Conservation (phyloP, 2,329 filamentous ascomycete species). For the Hypomyces rosellus region DNA sequence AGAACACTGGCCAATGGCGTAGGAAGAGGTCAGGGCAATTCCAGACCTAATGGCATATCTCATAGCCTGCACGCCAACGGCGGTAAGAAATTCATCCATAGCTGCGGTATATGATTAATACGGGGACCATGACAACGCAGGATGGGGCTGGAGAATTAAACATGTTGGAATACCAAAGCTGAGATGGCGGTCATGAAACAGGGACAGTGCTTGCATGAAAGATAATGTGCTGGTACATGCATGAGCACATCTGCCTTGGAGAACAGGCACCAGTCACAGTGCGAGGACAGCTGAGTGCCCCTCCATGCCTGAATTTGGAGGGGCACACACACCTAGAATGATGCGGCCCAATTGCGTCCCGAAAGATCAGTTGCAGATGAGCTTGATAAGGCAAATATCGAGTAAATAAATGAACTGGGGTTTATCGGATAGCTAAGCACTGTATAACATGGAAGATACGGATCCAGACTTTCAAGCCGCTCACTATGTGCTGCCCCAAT, state of each 20-base stretch:
- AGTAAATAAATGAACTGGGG: no score
- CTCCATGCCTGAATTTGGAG: no score
- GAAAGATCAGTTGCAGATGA: no score
- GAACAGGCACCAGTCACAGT: not conserved
- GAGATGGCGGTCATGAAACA: not conserved
- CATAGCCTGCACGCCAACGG: constrained; percentile 64
- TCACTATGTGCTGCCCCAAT: no score
- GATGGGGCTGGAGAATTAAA: not conserved
- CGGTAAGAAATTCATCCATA: constrained; percentile 64
- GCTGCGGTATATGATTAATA: not conserved
- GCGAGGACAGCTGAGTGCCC: not conserved
- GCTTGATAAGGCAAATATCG: no score
- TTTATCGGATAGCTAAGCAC: no score
- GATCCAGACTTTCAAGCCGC: no score
- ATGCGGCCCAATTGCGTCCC: no score
- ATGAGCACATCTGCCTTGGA: not conserved
- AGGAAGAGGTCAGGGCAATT: constrained; percentile 76
- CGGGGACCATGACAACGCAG: no score
- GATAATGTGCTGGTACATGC: not conserved
- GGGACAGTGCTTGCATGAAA: not conserved
- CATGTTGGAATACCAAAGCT: no score
- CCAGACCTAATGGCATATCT: constrained; percentile 89
- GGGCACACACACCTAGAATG: no score
- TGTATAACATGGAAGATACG: no score
- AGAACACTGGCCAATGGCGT: constrained; percentile 76